Evolutionary conservation across 345 rosid genomes (phyloP).

Genomic region (Rhizophora apiculata): DNA sequence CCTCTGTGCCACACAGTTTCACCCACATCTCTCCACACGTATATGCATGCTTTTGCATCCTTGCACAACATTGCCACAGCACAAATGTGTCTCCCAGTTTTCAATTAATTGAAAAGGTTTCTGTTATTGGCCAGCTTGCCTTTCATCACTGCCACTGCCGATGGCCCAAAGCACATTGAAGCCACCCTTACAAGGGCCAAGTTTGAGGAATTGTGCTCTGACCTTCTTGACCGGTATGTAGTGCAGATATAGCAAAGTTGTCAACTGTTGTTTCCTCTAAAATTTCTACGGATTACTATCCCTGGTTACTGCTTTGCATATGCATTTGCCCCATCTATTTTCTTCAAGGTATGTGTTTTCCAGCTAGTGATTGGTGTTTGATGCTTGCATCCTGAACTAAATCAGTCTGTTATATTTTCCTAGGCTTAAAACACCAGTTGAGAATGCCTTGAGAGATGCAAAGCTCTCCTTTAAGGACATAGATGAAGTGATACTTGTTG

Average conservation of each 20-base stretch:
- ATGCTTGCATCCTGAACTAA: not conserved
- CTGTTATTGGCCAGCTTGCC: constrained; percentile 62
- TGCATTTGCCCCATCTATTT: not conserved
- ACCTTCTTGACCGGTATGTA: constrained; percentile 78
- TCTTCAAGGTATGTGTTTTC: not conserved
- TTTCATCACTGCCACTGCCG: constrained; percentile 95
- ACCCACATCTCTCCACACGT: not conserved
- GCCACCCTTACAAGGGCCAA: constrained; percentile 86
- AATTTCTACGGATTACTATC: too few species aligned
- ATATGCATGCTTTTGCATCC: too few species aligned
- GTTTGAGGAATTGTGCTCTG: constrained; percentile 89
- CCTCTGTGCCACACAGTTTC: too few species aligned
- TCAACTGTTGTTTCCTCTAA: too few species aligned
- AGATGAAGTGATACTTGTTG: constrained; percentile 96
- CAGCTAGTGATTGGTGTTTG: not conserved
- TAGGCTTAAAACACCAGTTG: constrained; percentile 87
- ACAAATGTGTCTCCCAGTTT: not conserved
- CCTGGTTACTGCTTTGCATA: not conserved
- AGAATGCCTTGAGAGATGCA: constrained; percentile 82
- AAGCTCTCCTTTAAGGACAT: constrained; percentile 78
- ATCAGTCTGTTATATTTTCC: not conserved
- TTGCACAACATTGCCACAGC: not conserved
- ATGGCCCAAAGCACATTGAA: constrained; percentile 98
- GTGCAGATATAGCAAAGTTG: too few species aligned
- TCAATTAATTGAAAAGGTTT: not conserved